Evolutionary conservation across 352 stramenopile genomes (phyloP).

Genomic region (Phytophthora vignae): DNA sequence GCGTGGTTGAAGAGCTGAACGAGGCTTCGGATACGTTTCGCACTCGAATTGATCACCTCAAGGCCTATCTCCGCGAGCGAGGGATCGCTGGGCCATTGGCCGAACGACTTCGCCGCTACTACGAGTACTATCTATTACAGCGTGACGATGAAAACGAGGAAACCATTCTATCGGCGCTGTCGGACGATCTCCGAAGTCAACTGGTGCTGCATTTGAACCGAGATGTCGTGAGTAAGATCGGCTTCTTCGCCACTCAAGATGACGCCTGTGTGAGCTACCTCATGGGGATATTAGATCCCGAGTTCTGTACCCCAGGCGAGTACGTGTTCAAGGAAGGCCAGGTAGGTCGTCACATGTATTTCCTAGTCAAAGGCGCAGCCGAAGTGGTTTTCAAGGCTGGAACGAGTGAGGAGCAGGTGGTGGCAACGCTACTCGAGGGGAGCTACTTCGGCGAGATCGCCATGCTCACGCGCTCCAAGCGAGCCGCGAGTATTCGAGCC

Average conservation of each 20-base stretch:
- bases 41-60: conserved; percentile 77
- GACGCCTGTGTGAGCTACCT: conserved; percentile 85
- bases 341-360: conserved; percentile 86
- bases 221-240: conserved; percentile 85
- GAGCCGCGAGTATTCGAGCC: conserved; percentile 78
- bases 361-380: conserved; percentile 77
- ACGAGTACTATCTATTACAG: conserved; percentile 83
- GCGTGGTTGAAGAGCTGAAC: conserved; percentile 79
- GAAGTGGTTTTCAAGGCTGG: conserved; percentile 77
- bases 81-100: conserved; percentile 62
- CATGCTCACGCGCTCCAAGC: conserved; percentile 83
- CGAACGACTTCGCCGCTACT: conserved; percentile 72
- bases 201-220: conserved; percentile 82
- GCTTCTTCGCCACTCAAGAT: conserved; percentile 82
- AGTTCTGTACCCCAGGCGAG: conserved; percentile 82
- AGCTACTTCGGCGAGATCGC: conserved; percentile 87
- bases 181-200: conserved; percentile 78
- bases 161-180: conserved; percentile 71
- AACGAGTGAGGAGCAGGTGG: conserved; percentile 59
- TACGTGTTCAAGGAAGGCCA: conserved; percentile 89
- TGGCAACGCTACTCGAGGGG: conserved; percentile 70
- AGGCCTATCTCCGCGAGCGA: conserved; percentile 79
- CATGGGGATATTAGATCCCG: conserved; percentile 80
- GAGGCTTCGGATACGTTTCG: conserved; percentile 55
- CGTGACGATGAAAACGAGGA: conserved; percentile 80